Evolutionary conservation across 768 basidiomycete genomes (phyloP).

Genomic region (Kwoniella mangroviensis): DNA sequence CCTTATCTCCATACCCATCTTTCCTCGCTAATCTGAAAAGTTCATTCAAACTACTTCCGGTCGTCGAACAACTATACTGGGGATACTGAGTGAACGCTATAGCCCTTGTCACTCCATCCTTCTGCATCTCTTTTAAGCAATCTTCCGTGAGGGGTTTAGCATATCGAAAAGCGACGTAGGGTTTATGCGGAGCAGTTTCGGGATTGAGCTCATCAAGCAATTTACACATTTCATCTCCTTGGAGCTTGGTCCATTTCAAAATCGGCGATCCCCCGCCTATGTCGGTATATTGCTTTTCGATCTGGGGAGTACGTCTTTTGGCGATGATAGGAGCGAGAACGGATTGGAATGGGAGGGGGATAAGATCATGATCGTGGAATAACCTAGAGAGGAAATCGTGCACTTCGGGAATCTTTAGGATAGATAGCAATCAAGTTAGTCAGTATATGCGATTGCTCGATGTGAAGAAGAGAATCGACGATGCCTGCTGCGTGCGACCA

Average conservation of each 20-base stretch:
- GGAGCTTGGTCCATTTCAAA: slow-evolving; percentile 80
- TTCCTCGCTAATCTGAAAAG: slow-evolving; percentile 62
- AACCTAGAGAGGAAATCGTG: slow-evolving; percentile 88
- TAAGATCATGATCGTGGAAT: slow-evolving; percentile 89
- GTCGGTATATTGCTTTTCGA: slow-evolving; percentile 89
- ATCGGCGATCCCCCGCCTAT: slow-evolving; percentile 99
- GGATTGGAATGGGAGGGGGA: slow-evolving; percentile 90
- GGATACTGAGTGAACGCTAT: slow-evolving; percentile 98
- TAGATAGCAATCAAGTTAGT: no score
- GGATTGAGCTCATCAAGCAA: slow-evolving; percentile 95
- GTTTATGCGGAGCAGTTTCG: slow-evolving; percentile 88
- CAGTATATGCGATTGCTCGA: neutral
- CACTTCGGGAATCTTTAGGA: slow-evolving; percentile 92
- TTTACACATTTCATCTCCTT: slow-evolving; percentile 86
- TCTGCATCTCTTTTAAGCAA: slow-evolving; percentile 79
- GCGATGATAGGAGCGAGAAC: slow-evolving; percentile 87
- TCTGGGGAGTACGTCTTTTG: slow-evolving; percentile 81
- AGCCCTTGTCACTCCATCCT: slow-evolving; percentile 87
- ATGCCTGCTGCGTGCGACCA: no score
- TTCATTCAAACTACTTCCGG: slow-evolving; percentile 96
- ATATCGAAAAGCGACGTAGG: slow-evolving; percentile 93
- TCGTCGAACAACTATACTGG: slow-evolving; percentile 97
- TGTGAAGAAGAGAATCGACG: neutral
- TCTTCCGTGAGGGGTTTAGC: slow-evolving; percentile 84
- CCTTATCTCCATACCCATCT: slow-evolving; percentile 65